phyloP scores from a whole-genome alignment of 2,329 filamentous ascomycete genomes.

The Ceratocystis lukuohia region DNA sequence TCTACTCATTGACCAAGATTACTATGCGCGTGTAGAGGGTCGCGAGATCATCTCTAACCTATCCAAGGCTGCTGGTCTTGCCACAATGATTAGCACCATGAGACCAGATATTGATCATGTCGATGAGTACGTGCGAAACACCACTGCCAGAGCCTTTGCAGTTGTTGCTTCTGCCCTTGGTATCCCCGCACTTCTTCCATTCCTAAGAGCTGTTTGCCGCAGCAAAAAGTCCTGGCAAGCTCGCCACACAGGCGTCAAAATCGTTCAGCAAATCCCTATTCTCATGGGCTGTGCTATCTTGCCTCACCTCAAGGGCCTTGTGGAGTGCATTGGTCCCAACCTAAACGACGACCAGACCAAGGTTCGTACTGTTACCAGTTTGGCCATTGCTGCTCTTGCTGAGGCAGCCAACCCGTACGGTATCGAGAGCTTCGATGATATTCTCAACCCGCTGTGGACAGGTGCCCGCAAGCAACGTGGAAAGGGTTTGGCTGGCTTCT shows the following conservation, averaged over 20 bases:
- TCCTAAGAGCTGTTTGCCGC: slow-evolving; percentile 86
- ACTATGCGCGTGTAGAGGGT: slow-evolving; percentile 95
- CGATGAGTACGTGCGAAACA: slow-evolving; percentile 97
- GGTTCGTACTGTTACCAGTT: slow-evolving; percentile 86
- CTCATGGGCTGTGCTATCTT: slow-evolving; percentile 96
- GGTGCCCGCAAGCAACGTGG: slow-evolving; percentile 91
- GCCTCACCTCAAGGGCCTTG: slow-evolving; percentile 86
- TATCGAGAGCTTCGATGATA: slow-evolving; percentile 98
- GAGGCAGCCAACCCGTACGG: slow-evolving; percentile 96
- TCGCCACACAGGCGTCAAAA: slow-evolving; percentile 95
- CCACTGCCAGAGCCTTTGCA: slow-evolving; percentile 89
- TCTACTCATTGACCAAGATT: slow-evolving; percentile 97
- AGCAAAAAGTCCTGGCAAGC: slow-evolving; percentile 99
- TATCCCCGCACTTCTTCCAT: slow-evolving; percentile 87
- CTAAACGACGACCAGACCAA: slow-evolving; percentile 97
- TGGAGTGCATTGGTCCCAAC: slow-evolving; percentile 92
- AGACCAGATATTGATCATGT: slow-evolving; percentile 96
- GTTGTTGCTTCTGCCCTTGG: slow-evolving; percentile 93
- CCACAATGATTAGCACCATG: slow-evolving; percentile 99
- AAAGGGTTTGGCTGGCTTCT: slow-evolving; percentile 86
- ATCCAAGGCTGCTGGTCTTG: slow-evolving; percentile 87
- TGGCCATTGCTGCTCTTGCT: slow-evolving; percentile 87
- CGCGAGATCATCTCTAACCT: slow-evolving; percentile 98
- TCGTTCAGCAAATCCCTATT: slow-evolving; percentile 96
- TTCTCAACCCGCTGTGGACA: slow-evolving; percentile 93